Percentiles rank a stretch among this genome's conserved stretches.
Evolutionary conservation across 371 early-diverging fungal genomes (phyloP).

Genomic region (Mortierella sp.): DNA sequence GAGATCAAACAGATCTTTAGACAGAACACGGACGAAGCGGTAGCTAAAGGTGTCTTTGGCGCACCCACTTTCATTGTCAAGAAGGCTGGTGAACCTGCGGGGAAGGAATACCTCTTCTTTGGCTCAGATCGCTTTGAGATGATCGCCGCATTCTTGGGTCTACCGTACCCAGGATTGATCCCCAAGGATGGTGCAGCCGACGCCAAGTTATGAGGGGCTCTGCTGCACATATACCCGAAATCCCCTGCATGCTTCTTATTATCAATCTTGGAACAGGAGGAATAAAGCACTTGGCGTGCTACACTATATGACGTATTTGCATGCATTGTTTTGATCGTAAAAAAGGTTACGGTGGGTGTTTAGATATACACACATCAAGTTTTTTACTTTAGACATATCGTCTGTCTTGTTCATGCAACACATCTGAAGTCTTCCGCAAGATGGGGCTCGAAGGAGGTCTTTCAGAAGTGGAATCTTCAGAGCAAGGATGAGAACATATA

Average conservation of each 20-base stretch:
- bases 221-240: too few relatives aligned
- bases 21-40: constrained; percentile 48
- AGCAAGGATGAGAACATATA: not conserved
- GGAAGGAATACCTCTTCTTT: constrained; percentile 58
- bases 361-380: too few relatives aligned
- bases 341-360: too few relatives aligned
- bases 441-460: too few relatives aligned
- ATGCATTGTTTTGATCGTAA: too few relatives aligned
- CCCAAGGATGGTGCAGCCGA: not conserved
- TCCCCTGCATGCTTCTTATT: not conserved
- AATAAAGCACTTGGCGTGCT: too few relatives aligned
- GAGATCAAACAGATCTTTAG: constrained; percentile 42
- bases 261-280: too few relatives aligned
- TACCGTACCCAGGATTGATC: constrained; percentile 39
- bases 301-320: too few relatives aligned
- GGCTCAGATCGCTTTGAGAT: constrained; percentile 62
- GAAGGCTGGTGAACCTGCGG: constrained; percentile 21
- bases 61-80: constrained; percentile 59
- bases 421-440: too few relatives aligned
- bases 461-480: not conserved
- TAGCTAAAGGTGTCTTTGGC: constrained; percentile 55
- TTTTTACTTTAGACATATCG: too few relatives aligned
- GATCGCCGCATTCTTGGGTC: constrained; percentile 52
- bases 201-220: constrained; percentile 17
- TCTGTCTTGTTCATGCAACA: too few relatives aligned